Percentiles rank a stretch among this genome's conserved stretches.
These are phyloP conservation scores for Rhizopogon rudus DNA, from an alignment of 768 basidiomycete species.

Conservation along the genomic window DNA sequence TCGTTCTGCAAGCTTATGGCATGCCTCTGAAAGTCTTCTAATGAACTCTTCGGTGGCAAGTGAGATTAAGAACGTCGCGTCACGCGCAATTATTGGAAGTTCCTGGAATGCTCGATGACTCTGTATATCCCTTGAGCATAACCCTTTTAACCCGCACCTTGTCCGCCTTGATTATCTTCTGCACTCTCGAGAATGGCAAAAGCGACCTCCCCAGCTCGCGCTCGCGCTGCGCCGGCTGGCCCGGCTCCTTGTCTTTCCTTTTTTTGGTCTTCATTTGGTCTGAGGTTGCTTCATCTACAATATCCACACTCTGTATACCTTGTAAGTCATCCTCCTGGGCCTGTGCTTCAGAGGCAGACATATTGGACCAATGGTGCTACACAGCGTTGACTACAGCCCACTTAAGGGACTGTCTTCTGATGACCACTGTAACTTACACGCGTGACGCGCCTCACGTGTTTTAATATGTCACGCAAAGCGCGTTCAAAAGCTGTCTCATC, in stretches of 20 bases:
- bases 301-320: not conserved
- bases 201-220: slow-evolving; percentile 63
- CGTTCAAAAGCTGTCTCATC: slow-evolving; percentile 5
- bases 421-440: slow-evolving; percentile 3
- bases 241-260: slow-evolving; percentile 17
- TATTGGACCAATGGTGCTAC: not conserved
- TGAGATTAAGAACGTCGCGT: slow-evolving; percentile 75
- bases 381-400: no score
- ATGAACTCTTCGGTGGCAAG: slow-evolving; percentile 89
- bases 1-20: slow-evolving; percentile 61
- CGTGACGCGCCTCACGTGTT: slow-evolving; percentile 15
- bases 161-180: slow-evolving; percentile 83
- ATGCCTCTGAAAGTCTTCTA: slow-evolving; percentile 64
- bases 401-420: no score
- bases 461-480: slow-evolving; percentile 9
- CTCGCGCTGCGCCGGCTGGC: slow-evolving; percentile 12
- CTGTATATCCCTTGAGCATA: slow-evolving; percentile 84
- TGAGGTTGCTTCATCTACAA: not conserved
- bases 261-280: slow-evolving; percentile 3
- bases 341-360: not conserved
- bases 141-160: slow-evolving; percentile 47
- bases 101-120: slow-evolving; percentile 45
- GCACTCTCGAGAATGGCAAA: slow-evolving; percentile 73
- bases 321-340: not conserved
- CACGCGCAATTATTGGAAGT: slow-evolving; percentile 68